Percentiles rank a stretch among this genome's conserved stretches.
Evolutionary conservation across 2,329 filamentous ascomycete species (phyloP).

Genomic region (Stagonosporopsis vannaccii): DNA sequence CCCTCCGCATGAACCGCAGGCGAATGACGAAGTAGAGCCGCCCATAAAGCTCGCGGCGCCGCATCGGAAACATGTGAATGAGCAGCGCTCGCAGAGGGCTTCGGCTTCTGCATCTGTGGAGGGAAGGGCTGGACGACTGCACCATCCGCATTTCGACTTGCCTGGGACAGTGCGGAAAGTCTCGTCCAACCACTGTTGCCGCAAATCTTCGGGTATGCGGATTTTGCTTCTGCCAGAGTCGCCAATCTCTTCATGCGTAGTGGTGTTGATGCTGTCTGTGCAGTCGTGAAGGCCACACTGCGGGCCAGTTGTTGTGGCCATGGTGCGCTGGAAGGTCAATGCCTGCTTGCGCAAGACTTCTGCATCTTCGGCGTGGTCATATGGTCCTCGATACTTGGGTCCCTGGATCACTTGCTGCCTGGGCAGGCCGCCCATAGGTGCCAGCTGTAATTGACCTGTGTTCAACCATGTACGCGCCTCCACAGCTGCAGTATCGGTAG

Average conservation of each 20-base stretch:
- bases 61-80: conserved; percentile 54
- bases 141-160: conserved; percentile 45
- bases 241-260: conserved; percentile 48
- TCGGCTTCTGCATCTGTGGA: conserved; percentile 1
- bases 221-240: conserved; percentile 51
- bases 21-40: conserved; percentile 25
- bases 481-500: conserved; percentile 34
- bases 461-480: conserved; percentile 40
- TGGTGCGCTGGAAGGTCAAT: conserved; percentile 40
- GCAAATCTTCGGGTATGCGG: conserved; percentile 52
- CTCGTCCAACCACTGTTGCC: conserved; percentile 33
- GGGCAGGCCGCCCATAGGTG: conserved; percentile 53
- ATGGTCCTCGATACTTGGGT: conserved; percentile 52
- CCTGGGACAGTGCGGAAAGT: conserved; percentile 28
- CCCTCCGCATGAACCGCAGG: conserved; percentile 42
- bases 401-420: conserved; percentile 57
- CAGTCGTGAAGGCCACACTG: conserved; percentile 40
- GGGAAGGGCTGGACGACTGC: conserved; percentile 42
- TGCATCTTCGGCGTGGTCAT: conserved; percentile 34
- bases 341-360: conserved; percentile 39
- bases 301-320: conserved; percentile 24
- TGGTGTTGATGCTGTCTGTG: conserved; percentile 39
- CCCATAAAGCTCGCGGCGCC: conserved; percentile 29
- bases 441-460: conserved; percentile 43
- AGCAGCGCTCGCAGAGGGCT: conserved; percentile 51